Percentiles rank a stretch among this genome's conserved stretches.
Conservation (phyloP, 176 grass and related monocot species). For the Triticum timopheevii region DNA sequence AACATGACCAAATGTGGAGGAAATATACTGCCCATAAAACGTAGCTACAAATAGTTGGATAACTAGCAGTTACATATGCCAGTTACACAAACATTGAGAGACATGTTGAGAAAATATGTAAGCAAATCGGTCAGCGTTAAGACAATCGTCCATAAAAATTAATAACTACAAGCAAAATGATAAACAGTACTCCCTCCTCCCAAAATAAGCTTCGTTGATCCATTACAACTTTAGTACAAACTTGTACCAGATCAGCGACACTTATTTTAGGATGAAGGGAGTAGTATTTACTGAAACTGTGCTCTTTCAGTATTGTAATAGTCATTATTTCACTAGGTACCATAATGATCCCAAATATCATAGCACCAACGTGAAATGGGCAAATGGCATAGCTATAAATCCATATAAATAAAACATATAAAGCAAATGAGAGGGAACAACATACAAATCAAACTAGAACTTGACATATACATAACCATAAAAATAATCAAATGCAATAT, state of each 20-base stretch:
- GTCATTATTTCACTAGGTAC: background rate
- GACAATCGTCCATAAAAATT: background rate
- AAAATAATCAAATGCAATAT: background rate
- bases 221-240: too few species aligned
- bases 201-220: too few species aligned
- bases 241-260: too few species aligned
- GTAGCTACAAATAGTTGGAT: background rate
- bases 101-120: background rate
- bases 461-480: background rate
- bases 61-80: too few species aligned
- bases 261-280: background rate
- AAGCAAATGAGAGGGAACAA: background rate
- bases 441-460: background rate
- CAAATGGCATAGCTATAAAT: background rate
- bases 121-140: background rate
- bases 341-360: background rate
- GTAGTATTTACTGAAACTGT: background rate
- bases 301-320: background rate
- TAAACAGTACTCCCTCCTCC: background rate
- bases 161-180: background rate
- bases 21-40: background rate
- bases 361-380: background rate
- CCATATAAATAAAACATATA: background rate
- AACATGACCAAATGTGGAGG: background rate
- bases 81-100: too few species aligned